Conservation (phyloP, 805 yeast species). For the Pichia manshurica region DNA sequence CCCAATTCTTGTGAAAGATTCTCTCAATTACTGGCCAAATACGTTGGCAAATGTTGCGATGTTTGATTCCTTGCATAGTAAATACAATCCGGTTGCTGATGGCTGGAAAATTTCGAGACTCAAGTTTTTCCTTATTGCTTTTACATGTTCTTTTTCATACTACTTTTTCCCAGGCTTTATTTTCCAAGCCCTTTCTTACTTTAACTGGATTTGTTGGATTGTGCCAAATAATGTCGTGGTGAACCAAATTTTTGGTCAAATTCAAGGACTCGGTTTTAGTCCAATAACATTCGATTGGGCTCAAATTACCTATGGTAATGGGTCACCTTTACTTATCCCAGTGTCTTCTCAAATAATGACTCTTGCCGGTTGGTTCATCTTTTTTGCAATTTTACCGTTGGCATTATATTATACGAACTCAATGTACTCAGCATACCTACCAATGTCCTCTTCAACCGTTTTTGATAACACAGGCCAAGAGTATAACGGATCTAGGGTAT, state of each 20-base stretch:
- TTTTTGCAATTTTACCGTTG: neutral
- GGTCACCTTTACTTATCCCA: neutral
- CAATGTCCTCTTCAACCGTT: conserved; percentile 1
- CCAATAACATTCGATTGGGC: conserved; percentile 4
- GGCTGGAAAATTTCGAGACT: conserved; percentile 1
- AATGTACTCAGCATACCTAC: neutral
- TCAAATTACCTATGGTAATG: conserved; percentile 1
- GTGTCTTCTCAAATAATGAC: neutral
- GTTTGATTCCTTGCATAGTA: conserved; percentile 1
- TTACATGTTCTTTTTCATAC: neutral
- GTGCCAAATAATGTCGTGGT: neutral
- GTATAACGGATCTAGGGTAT: neutral
- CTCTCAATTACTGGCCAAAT: conserved; percentile 1
- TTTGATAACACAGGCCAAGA: neutral
- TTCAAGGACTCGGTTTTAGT: conserved; percentile 1
- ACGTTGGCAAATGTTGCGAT: conserved; percentile 2
- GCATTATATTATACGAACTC: neutral
- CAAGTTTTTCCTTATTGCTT: neutral
- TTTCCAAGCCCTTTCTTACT: neutral
- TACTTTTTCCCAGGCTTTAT: conserved; percentile 1
- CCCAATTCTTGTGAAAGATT: conserved; percentile 1
- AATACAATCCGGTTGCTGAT: neutral
- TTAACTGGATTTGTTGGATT: conserved; percentile 3
- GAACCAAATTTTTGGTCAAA: neutral
- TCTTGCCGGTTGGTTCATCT: conserved; percentile 1